Conservation (phyloP, 192 early-diverging fungal species). For the Kappamyces sp. region DNA sequence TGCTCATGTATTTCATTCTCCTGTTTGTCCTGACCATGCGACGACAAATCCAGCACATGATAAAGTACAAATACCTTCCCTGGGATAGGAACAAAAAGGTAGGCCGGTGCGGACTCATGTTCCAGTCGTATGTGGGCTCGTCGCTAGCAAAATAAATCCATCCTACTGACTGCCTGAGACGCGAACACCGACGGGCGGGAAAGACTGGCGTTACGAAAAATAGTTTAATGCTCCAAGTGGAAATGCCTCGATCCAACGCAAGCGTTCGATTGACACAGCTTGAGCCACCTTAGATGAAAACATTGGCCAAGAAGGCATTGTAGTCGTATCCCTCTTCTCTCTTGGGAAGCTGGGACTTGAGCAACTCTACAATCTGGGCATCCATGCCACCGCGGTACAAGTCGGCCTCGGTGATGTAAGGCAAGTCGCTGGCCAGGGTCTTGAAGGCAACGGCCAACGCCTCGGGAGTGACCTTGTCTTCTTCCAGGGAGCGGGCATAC, state of each 20-base stretch:
- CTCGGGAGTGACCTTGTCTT: slow-evolving; percentile 81
- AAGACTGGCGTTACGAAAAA: too few species aligned
- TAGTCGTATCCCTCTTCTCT: slow-evolving; percentile 73
- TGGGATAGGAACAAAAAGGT: slow-evolving; percentile 24
- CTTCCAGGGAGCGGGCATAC: slow-evolving; percentile 77
- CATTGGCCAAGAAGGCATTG: slow-evolving; percentile 56
- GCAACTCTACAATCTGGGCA: slow-evolving; percentile 62
- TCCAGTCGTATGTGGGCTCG: neutral
- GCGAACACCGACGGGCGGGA: too few species aligned
- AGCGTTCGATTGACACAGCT: slow-evolving; percentile 1
- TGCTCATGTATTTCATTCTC: slow-evolving; percentile 92
- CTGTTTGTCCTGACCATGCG: slow-evolving; percentile 94
- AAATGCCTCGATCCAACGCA: slow-evolving; percentile 3
- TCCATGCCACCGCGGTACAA: slow-evolving; percentile 74
- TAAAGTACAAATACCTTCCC: slow-evolving; percentile 80
- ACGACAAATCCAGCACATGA: slow-evolving; percentile 96
- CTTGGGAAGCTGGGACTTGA: slow-evolving; percentile 69
- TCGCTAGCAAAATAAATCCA: neutral
- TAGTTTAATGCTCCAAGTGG: neutral
- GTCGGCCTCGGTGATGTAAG: slow-evolving; percentile 80
- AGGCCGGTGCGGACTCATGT: neutral
- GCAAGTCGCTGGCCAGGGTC: slow-evolving; percentile 78
- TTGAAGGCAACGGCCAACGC: slow-evolving; percentile 82
- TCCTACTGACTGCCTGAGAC: neutral
- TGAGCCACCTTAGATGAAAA: slow-evolving; percentile 40